phyloP scores from a whole-genome alignment of 2,329 filamentous ascomycete genomes.

The Xylariaceae sp. region DNA sequence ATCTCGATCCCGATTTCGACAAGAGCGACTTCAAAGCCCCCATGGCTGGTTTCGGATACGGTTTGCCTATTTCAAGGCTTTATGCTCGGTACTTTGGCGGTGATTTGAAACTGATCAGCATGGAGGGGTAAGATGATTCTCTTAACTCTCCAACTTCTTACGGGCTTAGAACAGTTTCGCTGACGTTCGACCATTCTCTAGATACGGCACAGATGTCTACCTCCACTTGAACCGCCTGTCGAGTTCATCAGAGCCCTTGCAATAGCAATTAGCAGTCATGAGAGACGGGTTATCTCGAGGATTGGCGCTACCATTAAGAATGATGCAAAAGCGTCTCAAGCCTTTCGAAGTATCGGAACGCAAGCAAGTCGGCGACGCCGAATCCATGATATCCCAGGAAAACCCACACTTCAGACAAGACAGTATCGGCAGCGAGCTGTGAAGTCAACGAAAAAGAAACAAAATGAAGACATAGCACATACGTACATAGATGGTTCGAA shows the following conservation, averaged over 20 bases:
- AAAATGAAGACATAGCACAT: background rate
- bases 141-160: background rate
- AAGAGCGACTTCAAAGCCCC: conserved; percentile 99
- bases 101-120: conserved; percentile 94
- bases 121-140: conserved; percentile 76
- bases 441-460: background rate
- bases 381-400: conserved; percentile 31
- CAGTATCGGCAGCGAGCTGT: conserved; percentile 22
- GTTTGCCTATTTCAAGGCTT: conserved; percentile 84
- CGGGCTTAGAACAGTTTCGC: background rate
- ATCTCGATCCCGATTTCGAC: conserved; percentile 93
- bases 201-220: conserved; percentile 97
- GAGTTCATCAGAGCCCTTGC: conserved; percentile 89
- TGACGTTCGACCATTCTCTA: conserved; percentile 34
- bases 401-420: conserved; percentile 17
- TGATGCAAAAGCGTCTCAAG: conserved; percentile 64
- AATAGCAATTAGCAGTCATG: conserved; percentile 91
- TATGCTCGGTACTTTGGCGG: conserved; percentile 98
- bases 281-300: conserved; percentile 65
- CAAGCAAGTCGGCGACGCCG: conserved; percentile 84
- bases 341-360: conserved; percentile 74
- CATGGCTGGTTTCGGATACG: conserved; percentile 99
- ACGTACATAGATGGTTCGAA: background rate
- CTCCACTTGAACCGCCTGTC: conserved; percentile 94
- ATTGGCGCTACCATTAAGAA: conserved; percentile 56